A percentile compares a stretch with the other conserved stretches of the same genome.
phyloP scores from a whole-genome alignment of 2,329 filamentous ascomycete species.

The Clarireedia paspali region DNA sequence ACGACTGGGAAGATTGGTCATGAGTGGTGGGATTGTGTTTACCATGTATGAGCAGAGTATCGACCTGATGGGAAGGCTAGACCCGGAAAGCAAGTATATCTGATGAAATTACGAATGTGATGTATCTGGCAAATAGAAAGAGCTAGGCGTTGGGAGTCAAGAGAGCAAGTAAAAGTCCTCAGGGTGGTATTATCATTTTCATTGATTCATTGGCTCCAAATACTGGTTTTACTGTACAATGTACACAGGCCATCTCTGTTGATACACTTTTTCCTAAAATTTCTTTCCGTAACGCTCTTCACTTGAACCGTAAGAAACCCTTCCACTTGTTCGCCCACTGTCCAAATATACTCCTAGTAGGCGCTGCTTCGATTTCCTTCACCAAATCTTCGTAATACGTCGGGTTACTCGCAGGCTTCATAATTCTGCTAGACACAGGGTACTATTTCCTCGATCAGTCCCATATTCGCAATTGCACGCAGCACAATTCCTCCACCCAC shows the following conservation, averaged over 20 bases:
- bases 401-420: constrained; percentile 54
- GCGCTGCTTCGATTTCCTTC: constrained; percentile 55
- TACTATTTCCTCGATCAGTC: constrained; percentile 31
- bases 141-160: not conserved
- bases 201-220: not conserved
- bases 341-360: constrained; percentile 46
- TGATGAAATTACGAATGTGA: not conserved
- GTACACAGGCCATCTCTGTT: not conserved
- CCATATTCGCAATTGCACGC: not conserved
- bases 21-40: constrained; percentile 96
- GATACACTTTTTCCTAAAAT: not conserved
- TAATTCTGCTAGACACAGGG: constrained; percentile 40
- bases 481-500: too few species aligned
- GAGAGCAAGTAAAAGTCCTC: not conserved
- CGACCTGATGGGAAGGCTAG: constrained; percentile 70
- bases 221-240: not conserved
- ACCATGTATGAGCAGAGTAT: constrained; percentile 98
- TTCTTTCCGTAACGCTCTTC: not conserved
- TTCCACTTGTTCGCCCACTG: constrained; percentile 46
- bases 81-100: constrained; percentile 79
- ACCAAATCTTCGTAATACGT: constrained; percentile 56
- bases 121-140: not conserved
- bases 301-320: constrained; percentile 52
- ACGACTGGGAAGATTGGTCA: constrained; percentile 70
- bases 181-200: not conserved